Percentiles rank a stretch among this genome's conserved stretches.
Conservation (phyloP, 257 asterid species). For the Solanum ossicruentum region DNA sequence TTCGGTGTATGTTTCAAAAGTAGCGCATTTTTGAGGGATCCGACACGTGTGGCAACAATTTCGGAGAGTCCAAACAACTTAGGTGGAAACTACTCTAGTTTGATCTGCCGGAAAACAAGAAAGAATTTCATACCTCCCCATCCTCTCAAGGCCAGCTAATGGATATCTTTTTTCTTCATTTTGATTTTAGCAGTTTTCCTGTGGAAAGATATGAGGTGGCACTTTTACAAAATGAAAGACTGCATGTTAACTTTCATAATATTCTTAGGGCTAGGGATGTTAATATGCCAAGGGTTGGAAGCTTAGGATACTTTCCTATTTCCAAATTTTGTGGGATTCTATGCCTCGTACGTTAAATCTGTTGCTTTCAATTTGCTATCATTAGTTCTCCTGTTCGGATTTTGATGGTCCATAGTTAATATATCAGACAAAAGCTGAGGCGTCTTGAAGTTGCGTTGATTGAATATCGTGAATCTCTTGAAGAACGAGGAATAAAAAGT, state of each 20-base stretch:
- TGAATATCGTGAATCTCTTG: constrained; percentile 89
- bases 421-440: constrained; percentile 71
- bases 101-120: background rate
- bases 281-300: background rate
- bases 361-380: background rate
- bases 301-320: background rate
- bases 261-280: background rate
- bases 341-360: background rate
- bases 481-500: constrained; percentile 54
- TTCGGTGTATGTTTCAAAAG: too few species aligned
- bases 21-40: too few species aligned
- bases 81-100: background rate
- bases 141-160: background rate
- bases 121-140: background rate
- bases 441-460: constrained; percentile 79
- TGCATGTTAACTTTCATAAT: background rate
- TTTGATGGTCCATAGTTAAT: constrained; percentile 4
- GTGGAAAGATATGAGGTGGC: background rate
- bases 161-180: background rate
- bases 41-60: too few species aligned
- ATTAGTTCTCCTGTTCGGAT: background rate
- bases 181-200: background rate
- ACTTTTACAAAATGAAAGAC: background rate
- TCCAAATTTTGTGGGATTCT: background rate
- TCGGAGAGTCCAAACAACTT: too few species aligned